Base-by-base conservation (phyloP, 225 moss, liverwort and hornwort species). In the Bryoerythrophyllum caledonicum region DNA sequence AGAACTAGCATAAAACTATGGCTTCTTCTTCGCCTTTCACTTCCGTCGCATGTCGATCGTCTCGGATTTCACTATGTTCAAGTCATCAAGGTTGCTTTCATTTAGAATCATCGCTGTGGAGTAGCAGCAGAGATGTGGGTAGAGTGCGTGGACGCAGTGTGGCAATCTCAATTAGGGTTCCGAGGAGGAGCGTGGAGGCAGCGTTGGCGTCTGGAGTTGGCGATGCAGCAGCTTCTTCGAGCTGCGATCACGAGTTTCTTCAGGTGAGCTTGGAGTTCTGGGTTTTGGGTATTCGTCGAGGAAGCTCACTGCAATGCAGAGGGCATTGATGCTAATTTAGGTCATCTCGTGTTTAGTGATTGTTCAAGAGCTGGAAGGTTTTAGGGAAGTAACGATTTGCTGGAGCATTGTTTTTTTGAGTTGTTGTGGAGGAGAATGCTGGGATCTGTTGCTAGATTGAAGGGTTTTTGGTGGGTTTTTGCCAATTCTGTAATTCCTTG, bases 231-330 rank as follows among this genome's bases (percentile, higher is more conserved):
- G 79, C 8, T 32, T 69, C 82, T 64, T 80, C 80, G 28, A 77
- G 60, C 26, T 68, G 49, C 14, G 71, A 49, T 72, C 75, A 69
- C 34, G 84, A 82, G 55, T 85, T 85, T 82, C 84, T 87, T 65
- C 72, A 87, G 87, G 87, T 87, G 2, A 51, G 23, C 41, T 49
- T 59, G 26, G 44, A 21, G 21, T 28, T 34, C 15, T 25, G 52
- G 10, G 5, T 73, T 51, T 57, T 37, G 26, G 38, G 52, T 28
- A 25, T 20, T 27, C 12, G 26, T 38, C 38, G 1, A 21, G n/a
- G 35, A 52, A n/a, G 48, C 24, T 28, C 7, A 3, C 17, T 4
- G 5, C 3, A 32, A 5, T 32, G 4, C 55, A 46, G 67, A 27
- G 2, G 35, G 65, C 63, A 7, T 19, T 35, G 14, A 21, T 28